Evolutionary conservation across 306 rosid species (phyloP), one percentile per base, ranked within the genome.

Genomic region (Delonix regia): DNA sequence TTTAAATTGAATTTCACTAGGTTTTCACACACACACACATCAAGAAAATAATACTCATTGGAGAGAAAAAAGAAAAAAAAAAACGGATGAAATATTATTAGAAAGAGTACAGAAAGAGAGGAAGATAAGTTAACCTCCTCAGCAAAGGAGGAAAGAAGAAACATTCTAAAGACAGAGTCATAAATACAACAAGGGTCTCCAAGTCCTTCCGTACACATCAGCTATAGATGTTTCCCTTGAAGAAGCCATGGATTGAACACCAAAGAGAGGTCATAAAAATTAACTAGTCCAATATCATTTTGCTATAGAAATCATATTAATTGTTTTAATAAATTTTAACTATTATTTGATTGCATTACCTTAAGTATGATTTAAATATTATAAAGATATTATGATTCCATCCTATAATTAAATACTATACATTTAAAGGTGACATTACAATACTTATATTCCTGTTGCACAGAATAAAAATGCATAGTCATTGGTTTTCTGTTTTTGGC

Each of bases 351-450:
- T 21, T 21, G 15, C 75, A 67, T 24, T 18, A 67, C 22, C 7
- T 42, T 39, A 30, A 30, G 48, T 8, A 27, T 39, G 18, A 42
- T 38, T 28, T n/a, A 71, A 71, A 61, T n/a, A 55, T 24, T 10
- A 73, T 44, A 33, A 27, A 63, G 52, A 74, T 42, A 65, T 22
- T 34, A 66, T 61, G 74, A 18, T 52, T 41, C 44, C 14, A 67
- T 60, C 49, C 13, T 36, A 49, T 45, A 48, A 12, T 73, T 70
- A 41, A 83, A 59, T 47, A 65, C 13, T 62, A 55, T 11, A 52
- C 34, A 69, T 69, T 70, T 83, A 56, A 34, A 59, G 64, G 1
- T 13, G 57, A 57, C 47, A 70, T 14, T n/a, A 11, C 4, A 34
- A 66, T 14, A 55, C 48, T 33, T 22, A 60, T 13, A 19, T 25